Evolutionary conservation across 2,329 filamentous ascomycete genomes (phyloP), one percentile per base, ranked within the genome.

Genomic region (Xylaria sp.): DNA sequence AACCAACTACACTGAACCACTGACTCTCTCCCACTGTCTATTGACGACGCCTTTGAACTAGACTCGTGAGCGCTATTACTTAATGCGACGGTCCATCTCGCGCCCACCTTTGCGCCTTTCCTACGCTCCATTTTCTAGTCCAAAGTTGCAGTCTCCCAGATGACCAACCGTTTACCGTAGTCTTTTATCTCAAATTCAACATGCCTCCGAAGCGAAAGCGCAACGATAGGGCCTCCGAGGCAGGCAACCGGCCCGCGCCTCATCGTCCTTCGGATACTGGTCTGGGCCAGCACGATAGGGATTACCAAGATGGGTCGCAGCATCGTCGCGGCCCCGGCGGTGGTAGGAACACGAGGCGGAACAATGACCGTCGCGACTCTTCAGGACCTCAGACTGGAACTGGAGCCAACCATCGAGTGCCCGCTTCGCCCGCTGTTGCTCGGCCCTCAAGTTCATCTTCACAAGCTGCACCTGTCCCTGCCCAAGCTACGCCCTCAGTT

Each of bases 181-280:
- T 61, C 54, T 67, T n/a, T 68, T 58, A 63, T 60, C 61, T 55
- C 44, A 39, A 51, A 65, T 22, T 27, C 67, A 80, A 71, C 65
- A 88, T 89, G 86, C 82, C 85, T 80, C 83, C 84, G 31, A 89
- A 89, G 79, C 83, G 87, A 73, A 89, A 89, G 83, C 84, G 86
- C 77, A 80, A 81, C 74, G 85, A 87, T 54, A 81, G 86, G 70
- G 78, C 80, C 67, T 78, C 79, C 68, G 86, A 88, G 65, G 68
- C 74, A 58, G 81, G 81, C 54, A 79, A 79, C 69, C 83, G 89
- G 67, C 87, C 88, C 22, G 85, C 88, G 57, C 89, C 89, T 58
- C 87, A 90, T 78, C 86, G 87, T 38, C 88, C 89, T 53, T 83
- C 81, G 59, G 85, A 89, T 72, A 84, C 84, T 6, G 74, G 79